Evolutionary conservation across 1,284 basidiomycete species (phyloP).

Genomic region (Xanthoconium separans): DNA sequence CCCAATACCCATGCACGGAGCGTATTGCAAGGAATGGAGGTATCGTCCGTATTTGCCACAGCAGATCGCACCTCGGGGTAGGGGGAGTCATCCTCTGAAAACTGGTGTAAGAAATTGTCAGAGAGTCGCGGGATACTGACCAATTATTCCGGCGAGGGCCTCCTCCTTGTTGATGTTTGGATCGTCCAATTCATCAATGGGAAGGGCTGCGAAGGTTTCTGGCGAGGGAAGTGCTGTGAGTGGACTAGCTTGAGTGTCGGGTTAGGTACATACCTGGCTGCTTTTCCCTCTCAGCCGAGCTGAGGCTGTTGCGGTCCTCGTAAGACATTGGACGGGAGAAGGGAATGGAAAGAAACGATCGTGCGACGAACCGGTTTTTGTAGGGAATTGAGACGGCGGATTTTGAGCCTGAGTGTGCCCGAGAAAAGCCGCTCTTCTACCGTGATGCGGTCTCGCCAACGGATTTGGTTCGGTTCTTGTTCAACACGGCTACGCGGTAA

Average conservation of each 20-base stretch:
- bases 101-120: background rate
- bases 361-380: conserved; percentile 11
- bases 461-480: background rate
- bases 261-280: conserved; percentile 9
- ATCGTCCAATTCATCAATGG: conserved; percentile 49
- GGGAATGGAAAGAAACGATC: background rate
- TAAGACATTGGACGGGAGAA: conserved; percentile 32
- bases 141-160: conserved; percentile 42
- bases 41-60: conserved; percentile 72
- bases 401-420: background rate
- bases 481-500: background rate
- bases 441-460: conserved; percentile 1
- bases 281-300: conserved; percentile 33
- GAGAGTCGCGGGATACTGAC: conserved; percentile 7
- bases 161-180: conserved; percentile 59
- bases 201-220: conserved; percentile 2
- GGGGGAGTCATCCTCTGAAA: conserved; percentile 54
- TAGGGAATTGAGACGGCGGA: background rate
- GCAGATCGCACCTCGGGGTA: conserved; percentile 54
- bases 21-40: conserved; percentile 58
- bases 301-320: conserved; percentile 29
- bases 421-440: background rate
- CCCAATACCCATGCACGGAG: conserved; percentile 68
- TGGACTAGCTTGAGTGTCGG: background rate
- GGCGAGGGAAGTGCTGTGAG: background rate